A percentile compares a stretch with the other conserved stretches of the same genome.
These are phyloP conservation scores for Picea glauca DNA, from an alignment of 75 land plant species.

Conservation along the genomic window DNA sequence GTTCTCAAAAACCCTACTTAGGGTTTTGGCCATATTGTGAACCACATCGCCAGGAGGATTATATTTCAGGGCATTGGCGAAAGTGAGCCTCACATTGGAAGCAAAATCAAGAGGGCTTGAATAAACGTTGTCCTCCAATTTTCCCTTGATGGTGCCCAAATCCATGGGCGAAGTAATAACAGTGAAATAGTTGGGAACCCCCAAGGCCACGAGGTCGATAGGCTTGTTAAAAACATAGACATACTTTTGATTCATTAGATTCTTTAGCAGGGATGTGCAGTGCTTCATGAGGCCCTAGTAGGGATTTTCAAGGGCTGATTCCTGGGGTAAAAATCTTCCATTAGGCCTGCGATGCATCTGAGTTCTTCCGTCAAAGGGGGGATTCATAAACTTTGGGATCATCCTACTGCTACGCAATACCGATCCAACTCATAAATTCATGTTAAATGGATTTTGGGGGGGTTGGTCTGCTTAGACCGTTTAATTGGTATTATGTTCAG, in stretches of 20 bases:
- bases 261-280: conserved; percentile 41
- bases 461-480: too few species aligned
- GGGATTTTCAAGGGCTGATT: too few species aligned
- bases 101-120: conserved; percentile 34
- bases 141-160: conserved; percentile 45
- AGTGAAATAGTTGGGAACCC: conserved; percentile 35
- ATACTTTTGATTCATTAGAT: conserved; percentile 41
- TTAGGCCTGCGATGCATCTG: background rate
- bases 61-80: conserved; percentile 51
- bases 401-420: too few species aligned
- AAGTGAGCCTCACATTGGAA: conserved; percentile 41
- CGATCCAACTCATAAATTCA: too few species aligned
- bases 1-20: conserved; percentile 24
- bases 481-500: too few species aligned
- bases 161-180: conserved; percentile 52
- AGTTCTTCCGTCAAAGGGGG: background rate
- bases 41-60: conserved; percentile 49
- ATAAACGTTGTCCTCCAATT: conserved; percentile 15
- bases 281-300: conserved; percentile 30
- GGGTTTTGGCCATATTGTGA: conserved; percentile 30
- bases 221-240: conserved; percentile 48
- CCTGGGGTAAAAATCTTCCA: background rate
- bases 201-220: conserved; percentile 39
- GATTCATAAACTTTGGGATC: background rate
- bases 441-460: too few species aligned